A percentile compares a stretch with the other conserved stretches of the same genome.
Evolutionary conservation across 2,329 filamentous ascomycete species (phyloP).

Genomic region (Pseudocercospora vitis): DNA sequence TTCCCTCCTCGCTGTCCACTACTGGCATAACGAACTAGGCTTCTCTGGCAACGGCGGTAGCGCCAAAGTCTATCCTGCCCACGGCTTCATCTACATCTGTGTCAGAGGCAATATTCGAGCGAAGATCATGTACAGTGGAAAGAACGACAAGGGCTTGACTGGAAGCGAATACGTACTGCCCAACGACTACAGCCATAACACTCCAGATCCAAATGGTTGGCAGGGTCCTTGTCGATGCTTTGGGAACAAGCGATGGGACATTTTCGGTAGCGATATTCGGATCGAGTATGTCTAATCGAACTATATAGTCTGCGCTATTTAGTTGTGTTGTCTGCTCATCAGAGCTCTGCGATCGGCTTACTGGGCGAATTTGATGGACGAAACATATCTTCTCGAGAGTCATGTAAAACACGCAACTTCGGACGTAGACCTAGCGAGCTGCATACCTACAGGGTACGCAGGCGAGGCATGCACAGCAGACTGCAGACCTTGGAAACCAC

Average conservation of each 20-base stretch:
- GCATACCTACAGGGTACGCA: too few relatives aligned
- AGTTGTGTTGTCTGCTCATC: too few relatives aligned
- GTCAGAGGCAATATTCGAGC: not conserved
- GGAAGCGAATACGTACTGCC: not conserved
- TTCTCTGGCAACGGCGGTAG: constrained; percentile 2
- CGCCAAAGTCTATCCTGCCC: constrained; percentile 8
- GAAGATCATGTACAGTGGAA: not conserved
- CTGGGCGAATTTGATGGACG: too few relatives aligned
- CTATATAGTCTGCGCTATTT: too few relatives aligned
- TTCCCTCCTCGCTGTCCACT: constrained; percentile 1
- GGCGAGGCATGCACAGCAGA: too few relatives aligned
- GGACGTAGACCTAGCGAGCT: too few relatives aligned
- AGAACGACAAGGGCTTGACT: constrained; percentile 5
- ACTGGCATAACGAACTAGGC: constrained; percentile 7
- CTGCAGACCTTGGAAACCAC: too few relatives aligned
- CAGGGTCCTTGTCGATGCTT: constrained; percentile 4
- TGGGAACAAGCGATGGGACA: not conserved
- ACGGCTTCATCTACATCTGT: constrained; percentile 7
- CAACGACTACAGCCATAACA: not conserved
- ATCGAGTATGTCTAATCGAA: too few relatives aligned
- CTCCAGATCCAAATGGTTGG: constrained; percentile 10
- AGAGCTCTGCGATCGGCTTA: too few relatives aligned
- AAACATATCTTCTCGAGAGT: too few relatives aligned
- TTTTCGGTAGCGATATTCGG: constrained; percentile 2
- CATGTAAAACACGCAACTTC: too few relatives aligned